These are phyloP conservation scores for Jatropha podagrica DNA, from an alignment of 441 rosid species.

Conservation along the genomic window DNA sequence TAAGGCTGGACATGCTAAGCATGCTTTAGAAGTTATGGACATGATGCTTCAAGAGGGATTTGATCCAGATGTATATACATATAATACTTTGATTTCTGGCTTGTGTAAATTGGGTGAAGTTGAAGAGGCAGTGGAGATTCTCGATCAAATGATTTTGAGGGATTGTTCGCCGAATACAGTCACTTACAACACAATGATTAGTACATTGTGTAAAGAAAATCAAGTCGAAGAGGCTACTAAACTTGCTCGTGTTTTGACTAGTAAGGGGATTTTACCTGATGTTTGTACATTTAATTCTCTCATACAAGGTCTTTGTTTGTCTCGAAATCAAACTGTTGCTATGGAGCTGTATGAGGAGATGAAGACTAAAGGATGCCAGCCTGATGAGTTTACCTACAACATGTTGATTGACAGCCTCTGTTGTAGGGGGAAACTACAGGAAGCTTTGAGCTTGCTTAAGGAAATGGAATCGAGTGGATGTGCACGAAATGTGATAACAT, in stretches of 20 bases:
- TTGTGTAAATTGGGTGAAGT: constrained; percentile 79
- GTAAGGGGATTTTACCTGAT: constrained; percentile 76
- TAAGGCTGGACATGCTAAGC: constrained; percentile 73
- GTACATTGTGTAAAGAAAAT: constrained; percentile 82
- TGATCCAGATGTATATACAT: constrained; percentile 78
- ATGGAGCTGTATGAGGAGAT: constrained; percentile 76
- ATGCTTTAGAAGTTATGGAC: constrained; percentile 77
- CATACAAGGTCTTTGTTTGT: constrained; percentile 77
- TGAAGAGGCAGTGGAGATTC: constrained; percentile 74
- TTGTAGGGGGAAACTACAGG: constrained; percentile 56
- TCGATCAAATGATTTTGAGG: constrained; percentile 75
- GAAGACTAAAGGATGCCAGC: constrained; percentile 78
- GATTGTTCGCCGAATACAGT: constrained; percentile 86
- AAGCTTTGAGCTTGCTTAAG: constrained; percentile 66
- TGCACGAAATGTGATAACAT: constrained; percentile 68
- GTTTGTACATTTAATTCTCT: constrained; percentile 76
- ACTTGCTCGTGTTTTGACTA: constrained; percentile 62
- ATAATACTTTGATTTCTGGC: constrained; percentile 80
- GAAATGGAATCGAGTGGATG: constrained; percentile 86
- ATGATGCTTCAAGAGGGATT: constrained; percentile 86
- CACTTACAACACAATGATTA: constrained; percentile 78
- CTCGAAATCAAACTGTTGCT: constrained; percentile 49
- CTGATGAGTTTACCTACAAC: constrained; percentile 81
- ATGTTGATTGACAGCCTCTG: constrained; percentile 84
- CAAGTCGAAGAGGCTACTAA: constrained; percentile 73